Conservation (phyloP, 2,329 filamentous ascomycete species). For the Mycogone perniciosa region DNA sequence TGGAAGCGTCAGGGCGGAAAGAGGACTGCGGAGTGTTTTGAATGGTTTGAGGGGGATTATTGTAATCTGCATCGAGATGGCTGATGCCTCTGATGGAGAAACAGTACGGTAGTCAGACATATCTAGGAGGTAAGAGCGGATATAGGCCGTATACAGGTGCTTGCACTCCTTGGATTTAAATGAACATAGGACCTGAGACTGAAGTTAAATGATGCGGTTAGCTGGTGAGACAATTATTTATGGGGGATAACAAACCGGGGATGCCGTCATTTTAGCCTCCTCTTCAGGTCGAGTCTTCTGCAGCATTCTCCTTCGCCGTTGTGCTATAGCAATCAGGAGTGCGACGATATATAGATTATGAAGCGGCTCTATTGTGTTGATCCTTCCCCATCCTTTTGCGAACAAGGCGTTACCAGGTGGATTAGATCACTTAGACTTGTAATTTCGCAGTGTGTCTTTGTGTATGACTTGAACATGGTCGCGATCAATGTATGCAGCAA, state of each 20-base stretch:
- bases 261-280: neutral
- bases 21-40: neutral
- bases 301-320: neutral
- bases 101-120: conserved; percentile 5
- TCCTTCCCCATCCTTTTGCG: neutral
- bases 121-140: conserved; percentile 5
- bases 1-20: conserved; percentile 11
- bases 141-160: conserved; percentile 9
- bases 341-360: conserved; percentile 4
- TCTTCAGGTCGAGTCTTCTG: neutral
- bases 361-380: neutral
- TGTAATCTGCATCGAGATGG: conserved; percentile 1
- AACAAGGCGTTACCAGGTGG: neutral
- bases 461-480: neutral
- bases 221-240: neutral
- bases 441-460: neutral
- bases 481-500: conserved; percentile 2
- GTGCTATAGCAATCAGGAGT: conserved; percentile 4
- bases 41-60: neutral
- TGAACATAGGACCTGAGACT: conserved; percentile 1
- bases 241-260: neutral
- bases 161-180: neutral
- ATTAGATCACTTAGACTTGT: neutral
- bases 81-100: neutral
- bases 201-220: too few species aligned